These are phyloP conservation scores for Naganishia vishniacii DNA, from an alignment of 768 basidiomycete genomes.

Conservation along the genomic window DNA sequence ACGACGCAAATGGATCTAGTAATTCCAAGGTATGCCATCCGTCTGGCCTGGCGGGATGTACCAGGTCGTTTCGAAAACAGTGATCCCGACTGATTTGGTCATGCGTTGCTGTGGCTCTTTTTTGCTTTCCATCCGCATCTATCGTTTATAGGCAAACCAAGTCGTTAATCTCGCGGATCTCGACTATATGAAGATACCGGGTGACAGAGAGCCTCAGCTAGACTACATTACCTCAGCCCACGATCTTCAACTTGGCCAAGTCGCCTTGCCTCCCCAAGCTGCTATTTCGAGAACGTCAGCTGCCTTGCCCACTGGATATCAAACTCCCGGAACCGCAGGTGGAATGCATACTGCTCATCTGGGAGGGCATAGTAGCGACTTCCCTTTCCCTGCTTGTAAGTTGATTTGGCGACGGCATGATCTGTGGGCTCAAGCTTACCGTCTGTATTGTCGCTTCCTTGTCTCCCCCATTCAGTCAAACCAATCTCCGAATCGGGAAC, in stretches of 20 bases:
- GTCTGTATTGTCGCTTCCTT: not conserved
- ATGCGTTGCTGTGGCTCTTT: not conserved
- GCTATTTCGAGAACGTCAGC: not conserved
- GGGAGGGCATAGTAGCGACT: conserved; percentile 5
- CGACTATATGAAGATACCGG: conserved; percentile 11
- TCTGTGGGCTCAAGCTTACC: too few species aligned
- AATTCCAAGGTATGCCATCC: conserved; percentile 4
- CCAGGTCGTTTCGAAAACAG: not conserved
- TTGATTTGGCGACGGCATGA: not conserved
- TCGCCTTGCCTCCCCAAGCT: conserved; percentile 11
- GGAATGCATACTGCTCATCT: conserved; percentile 5
- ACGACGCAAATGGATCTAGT: not conserved
- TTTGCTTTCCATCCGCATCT: not conserved
- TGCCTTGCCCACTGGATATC: not conserved
- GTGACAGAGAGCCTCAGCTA: not conserved
- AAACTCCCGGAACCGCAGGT: conserved; percentile 11
- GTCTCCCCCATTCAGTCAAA: conserved; percentile 15
- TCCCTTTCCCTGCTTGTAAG: conserved; percentile 26
- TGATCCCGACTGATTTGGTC: not conserved
- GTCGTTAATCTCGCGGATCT: conserved; percentile 20
- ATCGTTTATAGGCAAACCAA: conserved; percentile 7
- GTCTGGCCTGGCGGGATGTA: not conserved
- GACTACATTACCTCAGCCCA: not conserved
- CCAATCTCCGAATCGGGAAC: conserved; percentile 16
- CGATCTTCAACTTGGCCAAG: conserved; percentile 11